phyloP scores from a whole-genome alignment of 169 alveolate genomes.

The Plasmodium sp. region DNA sequence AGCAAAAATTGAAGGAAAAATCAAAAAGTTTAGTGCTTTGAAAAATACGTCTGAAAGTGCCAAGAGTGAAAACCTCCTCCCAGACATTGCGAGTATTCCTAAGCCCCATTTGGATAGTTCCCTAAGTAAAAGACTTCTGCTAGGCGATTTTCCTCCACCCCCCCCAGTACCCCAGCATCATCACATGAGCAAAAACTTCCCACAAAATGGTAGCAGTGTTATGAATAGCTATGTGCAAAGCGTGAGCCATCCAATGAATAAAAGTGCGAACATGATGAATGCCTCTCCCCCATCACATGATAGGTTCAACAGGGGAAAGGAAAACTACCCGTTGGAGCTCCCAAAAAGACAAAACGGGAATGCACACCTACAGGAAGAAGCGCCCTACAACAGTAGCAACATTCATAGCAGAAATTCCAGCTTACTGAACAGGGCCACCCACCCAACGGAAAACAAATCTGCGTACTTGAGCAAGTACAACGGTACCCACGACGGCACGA shows the following conservation, averaged over 20 bases:
- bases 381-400: neutral
- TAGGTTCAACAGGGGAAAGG: neutral
- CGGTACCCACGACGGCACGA: neutral
- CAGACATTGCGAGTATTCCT: neutral
- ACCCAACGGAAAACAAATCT: neutral
- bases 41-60: conserved; percentile 38
- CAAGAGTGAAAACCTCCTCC: conserved; percentile 24
- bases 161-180: neutral
- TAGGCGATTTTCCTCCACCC: neutral
- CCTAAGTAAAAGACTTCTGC: neutral
- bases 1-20: conserved; percentile 72
- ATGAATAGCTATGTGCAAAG: neutral
- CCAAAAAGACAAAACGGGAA: neutral
- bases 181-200: neutral
- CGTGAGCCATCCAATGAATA: neutral
- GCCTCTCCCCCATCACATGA: neutral
- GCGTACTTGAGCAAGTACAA: neutral
- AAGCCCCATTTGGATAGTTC: neutral
- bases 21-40: conserved; percentile 42
- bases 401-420: neutral
- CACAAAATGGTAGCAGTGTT: neutral
- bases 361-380: neutral
- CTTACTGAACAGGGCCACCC: neutral
- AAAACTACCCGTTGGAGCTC: neutral
- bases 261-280: neutral